phyloP scores from a whole-genome alignment of 345 rosid genomes.

The Turritis glabra region DNA sequence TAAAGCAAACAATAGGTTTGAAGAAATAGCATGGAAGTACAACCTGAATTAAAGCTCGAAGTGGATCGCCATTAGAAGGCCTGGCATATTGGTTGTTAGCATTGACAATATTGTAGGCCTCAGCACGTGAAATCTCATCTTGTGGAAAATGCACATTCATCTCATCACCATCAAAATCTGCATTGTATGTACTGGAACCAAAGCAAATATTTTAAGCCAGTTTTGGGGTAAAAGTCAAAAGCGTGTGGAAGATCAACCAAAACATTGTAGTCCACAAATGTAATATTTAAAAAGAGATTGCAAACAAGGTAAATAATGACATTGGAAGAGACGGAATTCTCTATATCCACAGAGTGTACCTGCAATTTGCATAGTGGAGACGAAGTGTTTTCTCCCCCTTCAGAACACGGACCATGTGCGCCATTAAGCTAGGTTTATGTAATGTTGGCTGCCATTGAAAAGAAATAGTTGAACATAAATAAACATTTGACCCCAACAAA shows the following conservation, averaged over 20 bases:
- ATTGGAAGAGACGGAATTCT: not conserved
- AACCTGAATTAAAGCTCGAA: slow-evolving; percentile 95
- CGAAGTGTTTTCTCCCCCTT: slow-evolving; percentile 95
- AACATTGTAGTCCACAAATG: slow-evolving; percentile 4
- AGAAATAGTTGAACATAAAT: slow-evolving; percentile 19
- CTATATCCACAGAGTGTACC: slow-evolving; percentile 48
- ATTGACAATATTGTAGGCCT: slow-evolving; percentile 95
- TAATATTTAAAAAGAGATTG: not conserved
- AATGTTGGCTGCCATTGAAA: slow-evolving; percentile 84
- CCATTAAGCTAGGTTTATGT: slow-evolving; percentile 99
- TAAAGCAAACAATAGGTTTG: not conserved
- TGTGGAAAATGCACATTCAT: slow-evolving; percentile 99
- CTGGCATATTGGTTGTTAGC: slow-evolving; percentile 95
- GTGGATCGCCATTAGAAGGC: slow-evolving; percentile 95
- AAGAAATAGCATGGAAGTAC: slow-evolving; percentile 13
- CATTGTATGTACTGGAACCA: slow-evolving; percentile 87
- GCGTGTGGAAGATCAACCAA: slow-evolving; percentile 10
- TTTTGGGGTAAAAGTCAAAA: slow-evolving; percentile 2
- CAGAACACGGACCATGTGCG: slow-evolving; percentile 87
- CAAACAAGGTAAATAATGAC: slow-evolving; percentile 10
- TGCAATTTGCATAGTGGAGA: slow-evolving; percentile 99
- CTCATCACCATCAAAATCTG: slow-evolving; percentile 99
- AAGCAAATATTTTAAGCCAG: slow-evolving; percentile 22
- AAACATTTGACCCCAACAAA: slow-evolving; percentile 14
- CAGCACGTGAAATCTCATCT: slow-evolving; percentile 99